These are phyloP conservation scores for Ganoderma multipileum DNA, from an alignment of 1,284 basidiomycete species.

Conservation along the genomic window DNA sequence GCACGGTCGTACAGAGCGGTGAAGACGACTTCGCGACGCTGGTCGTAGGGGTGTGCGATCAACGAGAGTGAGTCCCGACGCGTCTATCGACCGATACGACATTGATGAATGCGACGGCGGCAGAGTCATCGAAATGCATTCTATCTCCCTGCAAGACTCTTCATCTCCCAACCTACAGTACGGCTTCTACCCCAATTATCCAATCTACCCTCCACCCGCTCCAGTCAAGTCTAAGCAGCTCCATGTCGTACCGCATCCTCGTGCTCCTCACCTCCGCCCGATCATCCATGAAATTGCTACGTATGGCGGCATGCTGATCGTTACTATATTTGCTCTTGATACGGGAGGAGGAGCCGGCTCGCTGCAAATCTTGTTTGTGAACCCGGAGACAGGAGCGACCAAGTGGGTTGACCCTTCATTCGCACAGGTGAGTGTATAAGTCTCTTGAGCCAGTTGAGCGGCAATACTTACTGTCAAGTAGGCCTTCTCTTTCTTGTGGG, in stretches of 20 bases:
- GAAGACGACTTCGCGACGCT: conserved; percentile 39
- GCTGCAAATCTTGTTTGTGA: conserved; percentile 47
- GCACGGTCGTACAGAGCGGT: conserved; percentile 40
- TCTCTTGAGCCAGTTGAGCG: background rate
- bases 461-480: conserved; percentile 16
- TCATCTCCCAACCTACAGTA: conserved; percentile 25
- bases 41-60: conserved; percentile 40
- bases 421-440: conserved; percentile 38
- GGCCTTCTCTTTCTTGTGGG: conserved; percentile 39
- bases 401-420: conserved; percentile 41
- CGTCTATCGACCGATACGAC: background rate
- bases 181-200: conserved; percentile 29
- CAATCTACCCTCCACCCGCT: conserved; percentile 3
- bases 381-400: conserved; percentile 40
- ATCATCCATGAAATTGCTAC: conserved; percentile 39
- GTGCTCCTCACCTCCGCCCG: conserved; percentile 29
- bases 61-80: conserved; percentile 35
- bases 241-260: conserved; percentile 31
- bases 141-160: conserved; percentile 31
- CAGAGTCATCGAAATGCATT: conserved; percentile 38
- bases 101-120: conserved; percentile 5
- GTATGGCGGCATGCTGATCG: conserved; percentile 41
- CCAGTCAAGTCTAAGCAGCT: conserved; percentile 31
- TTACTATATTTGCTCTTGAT: conserved; percentile 42
- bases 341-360: conserved; percentile 37